phyloP scores from a whole-genome alignment of 2,329 filamentous ascomycete species.

The Botrytis porri region DNA sequence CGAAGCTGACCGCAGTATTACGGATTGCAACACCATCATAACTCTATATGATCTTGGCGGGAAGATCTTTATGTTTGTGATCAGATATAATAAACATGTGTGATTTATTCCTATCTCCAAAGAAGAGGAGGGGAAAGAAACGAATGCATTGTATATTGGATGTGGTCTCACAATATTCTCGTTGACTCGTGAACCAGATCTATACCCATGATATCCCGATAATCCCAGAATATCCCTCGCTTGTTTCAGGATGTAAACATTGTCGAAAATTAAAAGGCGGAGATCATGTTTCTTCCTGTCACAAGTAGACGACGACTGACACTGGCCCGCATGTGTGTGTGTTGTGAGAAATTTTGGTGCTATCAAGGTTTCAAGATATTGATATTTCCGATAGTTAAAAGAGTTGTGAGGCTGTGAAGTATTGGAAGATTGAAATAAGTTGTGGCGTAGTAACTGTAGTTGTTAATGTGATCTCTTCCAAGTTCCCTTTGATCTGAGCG shows the following conservation, averaged over 20 bases:
- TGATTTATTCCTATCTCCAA: not conserved
- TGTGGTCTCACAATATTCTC: not conserved
- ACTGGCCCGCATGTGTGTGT: not conserved
- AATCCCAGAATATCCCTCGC: not conserved
- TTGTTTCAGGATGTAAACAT: constrained; percentile 16
- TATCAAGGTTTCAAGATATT: not conserved
- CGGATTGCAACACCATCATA: not conserved
- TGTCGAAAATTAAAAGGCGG: not conserved
- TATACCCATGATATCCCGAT: not conserved
- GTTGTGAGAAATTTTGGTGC: not conserved
- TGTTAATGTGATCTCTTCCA: not conserved
- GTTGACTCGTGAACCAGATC: constrained; percentile 17
- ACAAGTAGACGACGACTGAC: not conserved
- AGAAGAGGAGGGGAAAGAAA: not conserved
- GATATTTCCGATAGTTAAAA: not conserved
- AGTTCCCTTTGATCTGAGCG: not conserved
- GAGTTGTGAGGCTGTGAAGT: not conserved
- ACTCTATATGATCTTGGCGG: constrained; percentile 1
- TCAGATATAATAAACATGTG: not conserved
- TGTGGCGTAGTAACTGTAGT: not conserved
- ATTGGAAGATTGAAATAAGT: not conserved
- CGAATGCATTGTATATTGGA: not conserved
- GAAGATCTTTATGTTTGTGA: not conserved
- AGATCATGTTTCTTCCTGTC: not conserved
- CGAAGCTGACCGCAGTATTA: not conserved